Evolutionary conservation across 1,284 basidiomycete genomes (phyloP), one percentile per base, ranked within the genome.

Genomic region (Pterula multifida): DNA sequence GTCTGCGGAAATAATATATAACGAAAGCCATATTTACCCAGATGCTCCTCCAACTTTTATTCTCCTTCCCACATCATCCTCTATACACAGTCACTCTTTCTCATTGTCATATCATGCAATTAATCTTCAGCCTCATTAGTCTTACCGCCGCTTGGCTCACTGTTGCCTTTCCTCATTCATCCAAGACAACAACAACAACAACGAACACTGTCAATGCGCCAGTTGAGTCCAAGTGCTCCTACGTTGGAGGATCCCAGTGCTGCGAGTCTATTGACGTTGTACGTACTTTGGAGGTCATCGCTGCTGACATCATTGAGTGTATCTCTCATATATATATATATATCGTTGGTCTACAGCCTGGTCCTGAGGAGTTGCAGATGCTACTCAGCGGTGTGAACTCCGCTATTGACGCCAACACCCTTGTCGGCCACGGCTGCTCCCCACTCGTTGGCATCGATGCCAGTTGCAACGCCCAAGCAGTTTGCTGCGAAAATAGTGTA

Each of bases 381-480:
- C 21, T 42, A 17, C 9, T 42, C 39, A 42, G 39, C 21, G 39
- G 9, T 9, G 39, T 42, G 6, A 42, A 42, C 39, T 9, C 21
- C 4, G 39, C 17, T 17, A 42, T 42, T 22, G 39, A 42, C 39
- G n/a, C 13, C 9, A 42, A 42, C 39, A 42, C 39, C 9, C 39
- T 42, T 17, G 39, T 42, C 39, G 39, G 39, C 4, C 39, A 42
- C 17, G 39, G 39, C 6, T 42, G 39, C 17, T 42, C 39, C 19
- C 39, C 39, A 17, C 39, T 42, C 39, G 4, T 42, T 22, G 39
- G 39, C 17, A 6, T 42, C 39, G 39, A 42, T 17, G 39, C 39
- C 9, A 42, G n/a, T 17, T 42, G 39, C 39, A 42, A 42, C 39
- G 39, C 39, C n/a, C 39, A 42, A 42, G 39, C 39, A 6, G 39